These are phyloP conservation scores for Chlorella ohadii DNA, from an alignment of 139 green algal species.

Conservation along the genomic window DNA sequence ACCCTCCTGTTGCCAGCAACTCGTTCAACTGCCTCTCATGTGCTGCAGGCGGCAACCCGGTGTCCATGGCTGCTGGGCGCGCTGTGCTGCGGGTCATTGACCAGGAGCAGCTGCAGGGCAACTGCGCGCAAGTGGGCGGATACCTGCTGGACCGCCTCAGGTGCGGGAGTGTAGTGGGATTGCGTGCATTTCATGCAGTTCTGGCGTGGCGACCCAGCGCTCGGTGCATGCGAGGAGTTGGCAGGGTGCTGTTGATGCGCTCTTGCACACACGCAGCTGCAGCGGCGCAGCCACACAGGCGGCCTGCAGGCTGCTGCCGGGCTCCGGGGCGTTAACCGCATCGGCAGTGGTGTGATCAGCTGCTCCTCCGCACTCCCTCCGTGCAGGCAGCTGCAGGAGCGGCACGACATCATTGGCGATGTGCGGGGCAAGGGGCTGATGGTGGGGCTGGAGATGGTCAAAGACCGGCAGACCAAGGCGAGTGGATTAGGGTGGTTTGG, in stretches of 20 bases:
- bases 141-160: constrained; percentile 68
- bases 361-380: too few species aligned
- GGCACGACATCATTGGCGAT: constrained; percentile 93
- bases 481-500: neutral
- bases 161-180: neutral
- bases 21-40: neutral
- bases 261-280: too few species aligned
- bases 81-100: constrained; percentile 76
- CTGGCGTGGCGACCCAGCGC: too few species aligned
- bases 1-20: neutral
- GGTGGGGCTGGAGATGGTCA: constrained; percentile 96
- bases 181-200: too few species aligned
- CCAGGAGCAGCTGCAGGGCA: constrained; percentile 75
- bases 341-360: too few species aligned
- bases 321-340: too few species aligned
- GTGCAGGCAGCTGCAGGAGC: constrained; percentile 59
- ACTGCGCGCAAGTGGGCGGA: constrained; percentile 70
- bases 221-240: too few species aligned
- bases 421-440: constrained; percentile 94
- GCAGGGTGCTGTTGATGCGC: too few species aligned
- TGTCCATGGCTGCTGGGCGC: constrained; percentile 87
- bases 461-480: constrained; percentile 87
- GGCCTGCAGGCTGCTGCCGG: too few species aligned
- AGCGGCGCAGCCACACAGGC: too few species aligned
- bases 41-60: constrained; percentile 80